A percentile compares a stretch with the other conserved stretches of the same genome.
These are phyloP conservation scores for Beverwykella pulmonaria DNA, from an alignment of 495 filamentous ascomycete genomes.

Conservation along the genomic window DNA sequence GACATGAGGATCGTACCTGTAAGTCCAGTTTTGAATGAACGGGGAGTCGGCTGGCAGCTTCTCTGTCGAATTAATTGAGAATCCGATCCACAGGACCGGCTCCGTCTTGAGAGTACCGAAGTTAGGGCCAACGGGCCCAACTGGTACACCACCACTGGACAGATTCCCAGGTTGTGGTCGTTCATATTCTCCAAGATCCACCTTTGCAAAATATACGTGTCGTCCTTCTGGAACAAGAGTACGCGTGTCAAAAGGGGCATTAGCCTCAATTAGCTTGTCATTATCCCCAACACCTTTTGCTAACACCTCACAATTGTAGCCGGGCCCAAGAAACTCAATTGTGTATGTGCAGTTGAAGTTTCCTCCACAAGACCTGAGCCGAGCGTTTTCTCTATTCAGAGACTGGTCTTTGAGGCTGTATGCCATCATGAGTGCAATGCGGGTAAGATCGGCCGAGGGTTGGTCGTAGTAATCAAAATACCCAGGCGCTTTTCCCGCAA, in stretches of 20 bases:
- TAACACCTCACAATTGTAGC: constrained; percentile 44
- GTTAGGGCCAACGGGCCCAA: constrained; percentile 3
- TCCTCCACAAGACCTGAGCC: constrained; percentile 22
- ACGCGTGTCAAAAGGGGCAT: constrained; percentile 31
- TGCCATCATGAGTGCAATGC: constrained; percentile 38
- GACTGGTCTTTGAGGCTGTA: constrained; percentile 23
- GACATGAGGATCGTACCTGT: constrained; percentile 35
- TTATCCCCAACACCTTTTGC: constrained; percentile 22
- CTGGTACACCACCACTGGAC: not conserved
- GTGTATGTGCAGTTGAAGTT: constrained; percentile 47
- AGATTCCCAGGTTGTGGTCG: constrained; percentile 11
- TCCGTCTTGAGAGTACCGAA: constrained; percentile 43
- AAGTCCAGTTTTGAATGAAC: constrained; percentile 29
- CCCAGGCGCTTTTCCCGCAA: not conserved
- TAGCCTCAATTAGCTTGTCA: constrained; percentile 5
- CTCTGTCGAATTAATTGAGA: constrained; percentile 39
- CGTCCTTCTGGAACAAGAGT: constrained; percentile 39
- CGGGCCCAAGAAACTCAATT: constrained; percentile 42
- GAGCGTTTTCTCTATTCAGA: constrained; percentile 25
- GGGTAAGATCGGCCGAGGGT: constrained; percentile 36
- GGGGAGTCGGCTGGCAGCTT: constrained; percentile 11
- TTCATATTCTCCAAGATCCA: constrained; percentile 35
- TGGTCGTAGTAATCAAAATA: constrained; percentile 45
- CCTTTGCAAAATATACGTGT: constrained; percentile 36
- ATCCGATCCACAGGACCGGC: constrained; percentile 46